These are phyloP conservation scores for Colletotrichum sp. DNA, from an alignment of 2,329 filamentous ascomycete genomes.

Conservation along the genomic window DNA sequence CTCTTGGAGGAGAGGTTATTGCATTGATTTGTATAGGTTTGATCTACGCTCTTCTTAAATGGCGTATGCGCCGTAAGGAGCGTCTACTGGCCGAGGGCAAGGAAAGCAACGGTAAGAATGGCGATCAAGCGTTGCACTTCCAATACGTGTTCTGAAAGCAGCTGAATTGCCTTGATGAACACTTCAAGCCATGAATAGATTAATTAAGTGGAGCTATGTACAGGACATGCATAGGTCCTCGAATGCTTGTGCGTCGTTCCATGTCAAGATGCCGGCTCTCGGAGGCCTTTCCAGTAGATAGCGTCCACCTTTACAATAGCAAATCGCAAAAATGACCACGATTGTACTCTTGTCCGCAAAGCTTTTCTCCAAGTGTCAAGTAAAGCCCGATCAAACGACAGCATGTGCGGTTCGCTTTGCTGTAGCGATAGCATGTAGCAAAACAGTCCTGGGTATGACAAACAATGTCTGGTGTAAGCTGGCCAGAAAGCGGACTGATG, in stretches of 20 bases:
- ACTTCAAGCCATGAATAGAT: background rate
- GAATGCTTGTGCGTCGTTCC: background rate
- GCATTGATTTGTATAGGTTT: background rate
- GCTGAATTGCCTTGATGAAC: background rate
- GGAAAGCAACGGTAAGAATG: background rate
- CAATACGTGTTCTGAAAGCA: background rate
- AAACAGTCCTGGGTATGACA: background rate
- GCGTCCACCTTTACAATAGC: background rate
- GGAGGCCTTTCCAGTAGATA: background rate
- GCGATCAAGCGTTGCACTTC: background rate
- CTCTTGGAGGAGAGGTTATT: conserved; percentile 29
- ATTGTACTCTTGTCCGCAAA: background rate
- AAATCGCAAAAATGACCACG: background rate
- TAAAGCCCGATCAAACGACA: background rate
- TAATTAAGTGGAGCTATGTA: rapidly evolving
- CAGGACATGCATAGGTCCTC: background rate
- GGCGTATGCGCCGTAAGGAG: background rate
- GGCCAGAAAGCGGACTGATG: background rate
- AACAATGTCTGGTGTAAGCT: background rate
- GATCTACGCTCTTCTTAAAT: background rate
- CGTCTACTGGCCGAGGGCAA: background rate
- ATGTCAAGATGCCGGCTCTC: background rate
- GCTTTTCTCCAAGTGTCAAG: background rate
- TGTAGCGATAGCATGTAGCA: background rate
- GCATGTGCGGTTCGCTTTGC: background rate